These are phyloP conservation scores for Chrysoporthe puriensis DNA, from an alignment of 2,329 filamentous ascomycete species.

Conservation along the genomic window DNA sequence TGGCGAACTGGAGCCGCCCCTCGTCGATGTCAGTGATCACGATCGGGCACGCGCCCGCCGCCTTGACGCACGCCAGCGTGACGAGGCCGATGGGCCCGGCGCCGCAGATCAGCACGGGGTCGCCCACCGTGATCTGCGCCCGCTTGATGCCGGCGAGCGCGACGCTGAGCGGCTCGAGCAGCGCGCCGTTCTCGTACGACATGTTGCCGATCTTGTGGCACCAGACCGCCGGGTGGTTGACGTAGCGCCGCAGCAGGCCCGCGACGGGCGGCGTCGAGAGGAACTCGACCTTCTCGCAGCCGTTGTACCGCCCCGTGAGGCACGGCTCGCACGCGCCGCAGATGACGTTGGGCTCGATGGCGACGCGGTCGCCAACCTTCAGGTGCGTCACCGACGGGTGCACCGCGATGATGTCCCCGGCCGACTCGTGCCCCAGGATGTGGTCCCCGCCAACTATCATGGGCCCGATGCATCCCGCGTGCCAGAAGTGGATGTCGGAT, in stretches of 20 bases:
- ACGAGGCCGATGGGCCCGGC: slow-evolving; percentile 94
- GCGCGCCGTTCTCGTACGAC: slow-evolving; percentile 87
- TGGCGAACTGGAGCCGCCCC: slow-evolving; percentile 81
- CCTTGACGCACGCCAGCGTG: slow-evolving; percentile 79
- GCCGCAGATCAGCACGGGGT: slow-evolving; percentile 86
- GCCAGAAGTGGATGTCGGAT: slow-evolving; percentile 97
- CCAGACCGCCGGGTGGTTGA: slow-evolving; percentile 93
- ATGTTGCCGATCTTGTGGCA: slow-evolving; percentile 95
- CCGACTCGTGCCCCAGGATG: slow-evolving; percentile 92
- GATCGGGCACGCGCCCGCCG: slow-evolving; percentile 86
- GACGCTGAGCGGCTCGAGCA: slow-evolving; percentile 89
- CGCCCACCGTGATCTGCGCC: slow-evolving; percentile 78
- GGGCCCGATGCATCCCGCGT: slow-evolving; percentile 89
- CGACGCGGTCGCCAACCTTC: slow-evolving; percentile 86
- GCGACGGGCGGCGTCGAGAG: slow-evolving; percentile 88
- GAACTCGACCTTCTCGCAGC: slow-evolving; percentile 84
- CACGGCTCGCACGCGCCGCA: slow-evolving; percentile 91
- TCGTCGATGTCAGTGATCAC: slow-evolving; percentile 96
- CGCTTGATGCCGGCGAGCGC: slow-evolving; percentile 87
- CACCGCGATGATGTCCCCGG: slow-evolving; percentile 79
- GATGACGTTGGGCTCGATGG: slow-evolving; percentile 91
- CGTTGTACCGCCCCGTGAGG: slow-evolving; percentile 91
- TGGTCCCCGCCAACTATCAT: slow-evolving; percentile 91
- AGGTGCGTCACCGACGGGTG: slow-evolving; percentile 79
- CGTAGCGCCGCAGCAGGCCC: slow-evolving; percentile 86